Conservation (phyloP, 176 grass and related monocot genomes). For the Cenchrus americanus region DNA sequence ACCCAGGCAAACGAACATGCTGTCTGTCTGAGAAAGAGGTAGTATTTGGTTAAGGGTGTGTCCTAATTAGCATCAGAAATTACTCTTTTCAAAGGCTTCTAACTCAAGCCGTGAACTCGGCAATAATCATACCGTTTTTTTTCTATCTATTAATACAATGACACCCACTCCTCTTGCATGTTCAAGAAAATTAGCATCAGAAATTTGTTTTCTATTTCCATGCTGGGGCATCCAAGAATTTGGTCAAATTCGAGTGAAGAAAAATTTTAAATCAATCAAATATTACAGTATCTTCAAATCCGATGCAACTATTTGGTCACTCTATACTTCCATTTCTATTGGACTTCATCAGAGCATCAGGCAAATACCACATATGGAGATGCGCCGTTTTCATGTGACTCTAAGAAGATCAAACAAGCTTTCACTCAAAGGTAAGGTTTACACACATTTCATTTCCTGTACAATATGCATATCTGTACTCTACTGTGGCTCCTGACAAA, state of each 20-base stretch:
- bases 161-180: no score
- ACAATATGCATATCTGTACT: background rate
- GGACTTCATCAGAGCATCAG: slow-evolving; percentile 12
- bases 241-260: background rate
- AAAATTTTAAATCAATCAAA: slow-evolving; percentile 4
- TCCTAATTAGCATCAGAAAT: slow-evolving; percentile 1
- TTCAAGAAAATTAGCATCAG: background rate
- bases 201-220: slow-evolving; percentile 9
- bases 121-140: no score
- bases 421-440: slow-evolving; percentile 23
- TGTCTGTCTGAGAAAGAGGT: background rate
- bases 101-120: no score
- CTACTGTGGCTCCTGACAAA: background rate
- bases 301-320: background rate
- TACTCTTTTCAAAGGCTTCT: background rate
- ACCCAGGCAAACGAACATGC: no score
- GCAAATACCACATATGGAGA: background rate
- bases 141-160: no score
- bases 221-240: background rate
- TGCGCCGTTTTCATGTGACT: background rate
- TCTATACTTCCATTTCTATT: background rate
- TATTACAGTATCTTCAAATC: background rate
- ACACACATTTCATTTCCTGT: slow-evolving; percentile 20
- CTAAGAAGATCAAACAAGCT: slow-evolving; percentile 2
- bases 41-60: background rate